Conservation (phyloP, 2,329 filamentous ascomycete genomes). For the Amesomyces nigricolor region DNA sequence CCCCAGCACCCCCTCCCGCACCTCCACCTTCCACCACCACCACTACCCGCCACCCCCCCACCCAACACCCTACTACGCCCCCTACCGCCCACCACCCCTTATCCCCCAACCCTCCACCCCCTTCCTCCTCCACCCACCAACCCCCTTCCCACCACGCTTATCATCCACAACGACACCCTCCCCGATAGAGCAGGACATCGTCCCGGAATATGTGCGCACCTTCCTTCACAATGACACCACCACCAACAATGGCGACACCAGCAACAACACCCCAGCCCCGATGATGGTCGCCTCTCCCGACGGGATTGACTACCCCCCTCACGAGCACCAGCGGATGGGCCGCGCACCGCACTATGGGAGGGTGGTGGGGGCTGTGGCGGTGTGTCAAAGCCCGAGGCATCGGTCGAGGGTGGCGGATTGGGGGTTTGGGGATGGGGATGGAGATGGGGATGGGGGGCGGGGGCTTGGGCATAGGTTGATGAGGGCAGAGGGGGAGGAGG, state of each 20-base stretch:
- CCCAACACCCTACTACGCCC: constrained; percentile 19
- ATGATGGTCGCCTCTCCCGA: no score
- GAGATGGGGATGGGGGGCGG: background rate
- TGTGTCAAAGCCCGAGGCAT: constrained; percentile 28
- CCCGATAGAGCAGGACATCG: constrained; percentile 32
- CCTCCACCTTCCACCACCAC: background rate
- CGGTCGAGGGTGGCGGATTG: constrained; percentile 33
- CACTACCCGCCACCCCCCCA: constrained; percentile 21
- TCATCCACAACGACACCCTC: background rate
- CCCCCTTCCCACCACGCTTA: no score
- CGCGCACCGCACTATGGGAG: background rate
- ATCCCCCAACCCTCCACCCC: no score
- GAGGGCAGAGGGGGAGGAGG: background rate
- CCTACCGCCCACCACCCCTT: background rate
- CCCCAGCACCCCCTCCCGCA: constrained; percentile 20
- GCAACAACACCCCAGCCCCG: background rate
- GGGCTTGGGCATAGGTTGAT: background rate
- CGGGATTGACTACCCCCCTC: no score
- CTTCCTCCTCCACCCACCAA: no score
- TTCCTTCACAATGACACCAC: constrained; percentile 52
- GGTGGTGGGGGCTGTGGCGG: constrained; percentile 28
- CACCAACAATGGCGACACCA: constrained; percentile 20
- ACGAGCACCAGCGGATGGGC: background rate
- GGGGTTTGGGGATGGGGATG: constrained; percentile 19
- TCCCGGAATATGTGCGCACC: constrained; percentile 52